These are phyloP conservation scores for Posidonia australis DNA, from an alignment of 106 monocot species.

Conservation along the genomic window DNA sequence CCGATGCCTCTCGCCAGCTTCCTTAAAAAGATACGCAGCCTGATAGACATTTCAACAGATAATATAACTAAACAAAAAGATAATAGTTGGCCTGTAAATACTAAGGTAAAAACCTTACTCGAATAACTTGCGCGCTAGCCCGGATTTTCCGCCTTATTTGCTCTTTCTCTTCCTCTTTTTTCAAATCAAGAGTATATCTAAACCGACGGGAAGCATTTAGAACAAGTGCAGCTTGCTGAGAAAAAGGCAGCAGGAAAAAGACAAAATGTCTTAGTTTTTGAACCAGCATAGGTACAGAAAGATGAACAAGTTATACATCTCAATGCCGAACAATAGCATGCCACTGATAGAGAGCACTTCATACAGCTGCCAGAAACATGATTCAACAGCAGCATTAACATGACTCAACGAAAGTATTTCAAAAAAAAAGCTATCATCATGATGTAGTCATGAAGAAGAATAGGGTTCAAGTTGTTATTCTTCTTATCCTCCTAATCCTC, in stretches of 20 bases:
- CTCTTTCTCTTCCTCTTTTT: slow-evolving; percentile 19
- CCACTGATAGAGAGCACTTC: too few relatives aligned
- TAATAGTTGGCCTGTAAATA: not conserved
- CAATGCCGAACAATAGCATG: too few relatives aligned
- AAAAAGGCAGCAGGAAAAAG: not conserved
- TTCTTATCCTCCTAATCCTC: too few relatives aligned
- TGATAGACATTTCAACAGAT: slow-evolving; percentile 16
- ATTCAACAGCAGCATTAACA: too few relatives aligned
- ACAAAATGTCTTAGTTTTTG: not conserved
- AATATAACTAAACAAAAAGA: not conserved
- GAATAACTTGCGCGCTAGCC: slow-evolving; percentile 21
- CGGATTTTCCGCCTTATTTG: slow-evolving; percentile 20
- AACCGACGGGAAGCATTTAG: slow-evolving; percentile 95
- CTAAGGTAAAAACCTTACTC: slow-evolving; percentile 6
- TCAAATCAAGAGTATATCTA: slow-evolving; percentile 86
- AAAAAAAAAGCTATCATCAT: too few relatives aligned
- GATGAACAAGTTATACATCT: too few relatives aligned
- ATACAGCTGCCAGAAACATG: too few relatives aligned
- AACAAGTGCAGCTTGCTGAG: slow-evolving; percentile 92
- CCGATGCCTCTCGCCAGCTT: slow-evolving; percentile 39
- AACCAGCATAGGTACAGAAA: too few relatives aligned
- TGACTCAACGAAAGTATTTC: too few relatives aligned
- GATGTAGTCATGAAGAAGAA: too few relatives aligned
- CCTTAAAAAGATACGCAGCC: slow-evolving; percentile 79
- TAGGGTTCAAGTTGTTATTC: too few relatives aligned